phyloP scores from a whole-genome alignment of 1,139 yeast species.

The Saccharomyces hybrid region DNA sequence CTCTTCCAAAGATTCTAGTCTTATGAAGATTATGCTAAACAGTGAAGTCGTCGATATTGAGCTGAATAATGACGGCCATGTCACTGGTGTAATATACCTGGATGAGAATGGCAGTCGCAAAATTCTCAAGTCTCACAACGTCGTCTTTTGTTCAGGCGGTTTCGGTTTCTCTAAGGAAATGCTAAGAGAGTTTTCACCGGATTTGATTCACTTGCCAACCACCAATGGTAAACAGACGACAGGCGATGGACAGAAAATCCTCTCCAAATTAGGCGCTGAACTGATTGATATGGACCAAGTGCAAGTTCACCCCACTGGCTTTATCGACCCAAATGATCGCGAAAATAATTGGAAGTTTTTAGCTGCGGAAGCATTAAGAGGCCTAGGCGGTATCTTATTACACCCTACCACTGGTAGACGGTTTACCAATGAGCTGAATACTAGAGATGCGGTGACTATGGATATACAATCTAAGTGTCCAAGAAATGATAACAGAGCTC shows the following conservation, averaged over 20 bases:
- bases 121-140: conserved; percentile 33
- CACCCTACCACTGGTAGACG: conserved; percentile 51
- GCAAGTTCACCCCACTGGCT: conserved; percentile 86
- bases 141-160: conserved; percentile 76
- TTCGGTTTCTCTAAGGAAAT: conserved; percentile 38
- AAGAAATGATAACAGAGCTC: conserved; percentile 36
- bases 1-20: conserved; percentile 41
- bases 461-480: conserved; percentile 33
- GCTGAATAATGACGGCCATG: conserved; percentile 30
- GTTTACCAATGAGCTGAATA: conserved; percentile 63
- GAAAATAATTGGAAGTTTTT: conserved; percentile 49
- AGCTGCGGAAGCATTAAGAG: conserved; percentile 78
- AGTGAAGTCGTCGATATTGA: conserved; percentile 51
- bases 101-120: conserved; percentile 29
- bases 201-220: conserved; percentile 54
- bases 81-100: conserved; percentile 46
- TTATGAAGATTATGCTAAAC: conserved; percentile 46
- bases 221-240: conserved; percentile 71
- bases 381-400: conserved; percentile 66
- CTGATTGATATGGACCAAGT: conserved; percentile 69
- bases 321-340: conserved; percentile 55
- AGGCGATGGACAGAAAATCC: conserved; percentile 65
- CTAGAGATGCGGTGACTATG: conserved; percentile 61
- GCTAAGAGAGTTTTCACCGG: conserved; percentile 60
- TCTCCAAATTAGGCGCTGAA: conserved; percentile 50